A percentile compares a stretch with the other conserved stretches of the same genome.
Conservation (phyloP, 176 grass and related monocot genomes). For the Dendrocalamus sinicus region DNA sequence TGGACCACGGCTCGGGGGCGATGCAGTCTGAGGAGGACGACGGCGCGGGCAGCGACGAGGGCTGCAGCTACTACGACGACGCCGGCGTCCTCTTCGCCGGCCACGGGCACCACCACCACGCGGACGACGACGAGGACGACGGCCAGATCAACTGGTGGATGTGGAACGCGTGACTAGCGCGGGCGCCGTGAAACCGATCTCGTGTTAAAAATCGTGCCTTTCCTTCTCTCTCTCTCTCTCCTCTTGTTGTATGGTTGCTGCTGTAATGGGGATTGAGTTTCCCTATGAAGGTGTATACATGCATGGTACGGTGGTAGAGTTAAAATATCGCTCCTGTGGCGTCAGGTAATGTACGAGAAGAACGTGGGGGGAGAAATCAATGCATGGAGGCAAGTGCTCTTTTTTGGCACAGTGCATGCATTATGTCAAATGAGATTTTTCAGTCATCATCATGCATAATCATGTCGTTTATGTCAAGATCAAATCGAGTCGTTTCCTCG, state of each 20-base stretch:
- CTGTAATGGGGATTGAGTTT: conserved; percentile 39
- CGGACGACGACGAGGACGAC: conserved; percentile 59
- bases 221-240: background rate
- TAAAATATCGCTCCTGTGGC: background rate
- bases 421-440: conserved; percentile 33
- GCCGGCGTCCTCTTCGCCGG: conserved; percentile 45
- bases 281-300: conserved; percentile 40
- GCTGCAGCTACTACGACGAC: conserved; percentile 92
- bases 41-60: conserved; percentile 85
- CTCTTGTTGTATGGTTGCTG: conserved; percentile 21
- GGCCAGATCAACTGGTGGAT: conserved; percentile 68
- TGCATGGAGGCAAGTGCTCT: conserved; percentile 60
- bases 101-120: conserved; percentile 54
- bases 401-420: conserved; percentile 32
- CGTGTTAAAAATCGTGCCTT: conserved; percentile 25
- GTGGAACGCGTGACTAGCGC: conserved; percentile 44
- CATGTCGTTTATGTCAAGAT: conserved; percentile 14
- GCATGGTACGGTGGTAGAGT: conserved; percentile 37
- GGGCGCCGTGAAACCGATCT: background rate
- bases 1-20: conserved; percentile 32
- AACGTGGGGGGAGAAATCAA: conserved; percentile 57
- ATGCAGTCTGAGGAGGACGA: conserved; percentile 90
- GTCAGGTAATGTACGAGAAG: conserved; percentile 6
- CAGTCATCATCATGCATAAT: background rate
- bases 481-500: background rate